A percentile compares a stretch with the other conserved stretches of the same genome.
Conservation (phyloP, 2,329 filamentous ascomycete species). For the Pyrenochaeta sp. region DNA sequence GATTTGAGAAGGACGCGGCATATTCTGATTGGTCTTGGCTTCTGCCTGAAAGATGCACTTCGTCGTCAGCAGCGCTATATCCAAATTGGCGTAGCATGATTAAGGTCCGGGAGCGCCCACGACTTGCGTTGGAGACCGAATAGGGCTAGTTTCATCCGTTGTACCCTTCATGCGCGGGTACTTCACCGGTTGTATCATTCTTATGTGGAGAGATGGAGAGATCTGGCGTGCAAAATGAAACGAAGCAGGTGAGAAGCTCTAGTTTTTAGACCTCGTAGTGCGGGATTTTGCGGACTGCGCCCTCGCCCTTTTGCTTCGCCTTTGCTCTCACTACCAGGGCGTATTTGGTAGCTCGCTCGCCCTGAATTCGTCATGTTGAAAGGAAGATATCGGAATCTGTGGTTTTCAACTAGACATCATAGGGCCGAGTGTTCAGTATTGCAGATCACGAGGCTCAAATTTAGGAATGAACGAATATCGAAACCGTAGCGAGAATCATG, state of each 20-base stretch:
- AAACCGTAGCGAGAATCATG: not conserved
- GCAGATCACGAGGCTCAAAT: not conserved
- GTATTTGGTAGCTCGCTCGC: not conserved
- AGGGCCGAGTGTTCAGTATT: not conserved
- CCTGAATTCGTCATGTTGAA: not conserved
- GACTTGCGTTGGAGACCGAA: not conserved
- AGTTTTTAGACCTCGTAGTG: not conserved
- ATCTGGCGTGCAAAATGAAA: not conserved
- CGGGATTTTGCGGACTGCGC: not conserved
- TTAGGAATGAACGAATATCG: not conserved
- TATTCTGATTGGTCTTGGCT: conserved; percentile 9
- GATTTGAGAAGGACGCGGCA: not conserved
- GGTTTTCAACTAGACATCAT: not conserved
- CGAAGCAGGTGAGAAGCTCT: not conserved
- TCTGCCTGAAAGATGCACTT: conserved; percentile 5
- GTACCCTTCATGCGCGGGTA: not conserved
- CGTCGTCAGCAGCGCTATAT: not conserved
- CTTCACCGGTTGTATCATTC: not conserved
- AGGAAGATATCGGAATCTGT: not conserved
- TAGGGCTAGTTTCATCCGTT: not conserved
- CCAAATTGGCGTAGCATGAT: conserved; percentile 6
- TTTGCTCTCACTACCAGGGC: not conserved
- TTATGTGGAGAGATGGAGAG: not conserved
- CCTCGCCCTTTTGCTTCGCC: not conserved
- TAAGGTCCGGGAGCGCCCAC: not conserved